Evolutionary conservation across 495 filamentous ascomycete species (phyloP).

Genomic region (Extremus antarcticus): DNA sequence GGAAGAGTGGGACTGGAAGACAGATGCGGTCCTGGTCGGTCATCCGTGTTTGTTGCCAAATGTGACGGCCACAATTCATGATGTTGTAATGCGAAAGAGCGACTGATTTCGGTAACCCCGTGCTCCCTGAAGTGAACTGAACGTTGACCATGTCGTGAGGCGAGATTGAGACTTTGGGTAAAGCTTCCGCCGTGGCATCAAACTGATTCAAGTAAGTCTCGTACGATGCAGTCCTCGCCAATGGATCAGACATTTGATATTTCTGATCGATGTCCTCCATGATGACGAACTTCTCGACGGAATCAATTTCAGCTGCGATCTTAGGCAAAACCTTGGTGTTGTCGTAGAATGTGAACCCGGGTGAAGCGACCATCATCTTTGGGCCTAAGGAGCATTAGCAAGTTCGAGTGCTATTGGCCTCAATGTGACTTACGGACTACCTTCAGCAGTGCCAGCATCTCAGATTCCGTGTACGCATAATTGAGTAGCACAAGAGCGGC

Average conservation of each 20-base stretch:
- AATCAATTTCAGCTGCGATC: slow-evolving; percentile 4
- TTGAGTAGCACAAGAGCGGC: slow-evolving; percentile 17
- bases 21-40: slow-evolving; percentile 15
- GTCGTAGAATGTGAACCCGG: slow-evolving; percentile 9
- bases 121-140: slow-evolving; percentile 14
- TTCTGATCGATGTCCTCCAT: slow-evolving; percentile 9
- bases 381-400: too few relatives aligned
- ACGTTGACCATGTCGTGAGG: slow-evolving; percentile 20
- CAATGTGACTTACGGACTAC: slow-evolving; percentile 4
- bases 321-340: slow-evolving; percentile 7
- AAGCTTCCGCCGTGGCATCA: not conserved
- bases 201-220: slow-evolving; percentile 10
- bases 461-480: slow-evolving; percentile 19
- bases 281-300: slow-evolving; percentile 8
- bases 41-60: slow-evolving; percentile 17
- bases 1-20: slow-evolving; percentile 17
- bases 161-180: slow-evolving; percentile 10
- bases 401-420: not conserved
- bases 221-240: slow-evolving; percentile 7
- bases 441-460: slow-evolving; percentile 16
- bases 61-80: slow-evolving; percentile 17
- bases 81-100: slow-evolving; percentile 20
- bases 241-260: not conserved
- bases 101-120: slow-evolving; percentile 18
- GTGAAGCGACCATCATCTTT: slow-evolving; percentile 17